Percentiles rank a stretch among this genome's conserved stretches.
Conservation (phyloP, 2,329 filamentous ascomycete species). For the Cladosporium sp. region DNA sequence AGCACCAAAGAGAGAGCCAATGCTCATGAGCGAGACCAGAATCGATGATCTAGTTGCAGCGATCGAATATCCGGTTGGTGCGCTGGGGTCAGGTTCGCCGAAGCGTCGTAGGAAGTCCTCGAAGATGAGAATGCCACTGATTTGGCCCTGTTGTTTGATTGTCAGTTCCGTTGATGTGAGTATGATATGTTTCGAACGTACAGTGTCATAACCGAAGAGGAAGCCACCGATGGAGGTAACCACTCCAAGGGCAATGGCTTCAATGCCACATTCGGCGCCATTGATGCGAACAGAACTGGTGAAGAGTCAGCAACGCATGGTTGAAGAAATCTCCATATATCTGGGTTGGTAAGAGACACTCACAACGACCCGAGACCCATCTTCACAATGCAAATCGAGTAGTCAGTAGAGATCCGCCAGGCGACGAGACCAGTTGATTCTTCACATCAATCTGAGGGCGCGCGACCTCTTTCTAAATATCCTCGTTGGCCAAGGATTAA, state of each 20-base stretch:
- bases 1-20: constrained; percentile 10
- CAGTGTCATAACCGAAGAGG: constrained; percentile 13
- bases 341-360: background rate
- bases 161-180: too few relatives aligned
- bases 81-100: background rate
- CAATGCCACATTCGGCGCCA: constrained; percentile 14
- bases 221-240: constrained; percentile 15
- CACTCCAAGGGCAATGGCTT: constrained; percentile 8
- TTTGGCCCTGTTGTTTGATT: background rate
- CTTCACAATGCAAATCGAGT: background rate
- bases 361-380: constrained; percentile 16
- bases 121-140: constrained; percentile 11
- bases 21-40: constrained; percentile 15
- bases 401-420: background rate
- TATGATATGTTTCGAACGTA: background rate
- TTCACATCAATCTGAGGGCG: background rate
- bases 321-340: background rate
- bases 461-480: constrained; percentile 3
- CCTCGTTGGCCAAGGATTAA: background rate
- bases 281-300: constrained; percentile 5
- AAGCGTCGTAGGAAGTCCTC: constrained; percentile 11
- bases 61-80: background rate
- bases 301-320: background rate
- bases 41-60: constrained; percentile 4
- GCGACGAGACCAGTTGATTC: background rate